These are phyloP conservation scores for Sporothrix humicola DNA, from an alignment of 2,329 filamentous ascomycete genomes.

Conservation along the genomic window DNA sequence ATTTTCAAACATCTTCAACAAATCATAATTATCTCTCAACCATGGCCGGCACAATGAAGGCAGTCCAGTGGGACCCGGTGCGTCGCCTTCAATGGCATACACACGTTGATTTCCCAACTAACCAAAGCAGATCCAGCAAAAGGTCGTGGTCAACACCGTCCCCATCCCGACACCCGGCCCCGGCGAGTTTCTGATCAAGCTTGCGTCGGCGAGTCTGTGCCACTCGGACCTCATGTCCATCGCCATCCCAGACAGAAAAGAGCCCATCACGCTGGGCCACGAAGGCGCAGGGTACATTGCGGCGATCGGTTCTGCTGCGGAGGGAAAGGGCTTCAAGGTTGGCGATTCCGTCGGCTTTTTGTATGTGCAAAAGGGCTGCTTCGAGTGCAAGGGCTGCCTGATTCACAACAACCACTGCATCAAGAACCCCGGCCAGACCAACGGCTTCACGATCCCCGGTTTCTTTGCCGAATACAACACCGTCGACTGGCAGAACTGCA, in stretches of 20 bases:
- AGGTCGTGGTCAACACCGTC: conserved; percentile 46
- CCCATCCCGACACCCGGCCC: conserved; percentile 50
- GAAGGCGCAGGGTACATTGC: conserved; percentile 55
- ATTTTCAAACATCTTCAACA: not conserved
- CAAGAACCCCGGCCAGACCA: conserved; percentile 48
- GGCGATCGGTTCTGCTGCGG: conserved; percentile 45
- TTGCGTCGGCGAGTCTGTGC: conserved; percentile 46
- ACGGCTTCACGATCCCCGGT: conserved; percentile 52
- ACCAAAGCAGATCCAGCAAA: not conserved
- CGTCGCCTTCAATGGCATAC: not conserved
- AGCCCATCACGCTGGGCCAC: conserved; percentile 47
- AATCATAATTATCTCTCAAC: too few species aligned
- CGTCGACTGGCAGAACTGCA: conserved; percentile 53
- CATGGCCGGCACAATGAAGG: conserved; percentile 34
- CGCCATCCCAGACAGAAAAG: conserved; percentile 36
- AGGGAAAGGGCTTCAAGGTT: conserved; percentile 49
- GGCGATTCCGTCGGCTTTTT: conserved; percentile 54
- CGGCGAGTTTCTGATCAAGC: conserved; percentile 49
- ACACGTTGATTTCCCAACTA: not conserved
- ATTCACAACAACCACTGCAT: conserved; percentile 51
- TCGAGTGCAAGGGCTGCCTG: conserved; percentile 54
- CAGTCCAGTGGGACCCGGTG: conserved; percentile 37
- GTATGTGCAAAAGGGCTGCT: conserved; percentile 53
- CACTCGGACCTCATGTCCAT: conserved; percentile 43
- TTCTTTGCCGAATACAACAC: conserved; percentile 56